Evolutionary conservation across 2,329 filamentous ascomycete species (phyloP).

Genomic region (Phaeosphaeria sp.): DNA sequence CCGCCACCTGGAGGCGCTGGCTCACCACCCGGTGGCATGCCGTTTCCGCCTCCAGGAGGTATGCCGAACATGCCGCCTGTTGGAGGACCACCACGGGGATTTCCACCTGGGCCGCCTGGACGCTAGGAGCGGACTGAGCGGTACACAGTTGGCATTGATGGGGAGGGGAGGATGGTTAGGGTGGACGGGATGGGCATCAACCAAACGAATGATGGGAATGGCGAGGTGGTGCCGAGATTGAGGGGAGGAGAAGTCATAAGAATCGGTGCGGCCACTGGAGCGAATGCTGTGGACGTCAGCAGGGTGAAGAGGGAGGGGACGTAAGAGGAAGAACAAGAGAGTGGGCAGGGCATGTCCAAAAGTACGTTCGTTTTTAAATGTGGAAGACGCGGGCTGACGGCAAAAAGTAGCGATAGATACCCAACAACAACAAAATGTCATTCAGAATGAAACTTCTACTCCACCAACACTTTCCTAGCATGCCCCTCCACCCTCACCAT

Average conservation of each 20-base stretch:
- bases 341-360: no score
- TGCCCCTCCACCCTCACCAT: constrained; percentile 55
- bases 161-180: constrained; percentile 1
- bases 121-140: constrained; percentile 25
- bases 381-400: constrained; percentile 10
- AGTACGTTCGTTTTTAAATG: neutral
- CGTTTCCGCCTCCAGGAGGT: constrained; percentile 47
- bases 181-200: constrained; percentile 3
- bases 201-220: constrained; percentile 15
- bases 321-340: neutral
- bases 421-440: neutral
- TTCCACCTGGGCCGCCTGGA: constrained; percentile 35
- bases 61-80: constrained; percentile 41
- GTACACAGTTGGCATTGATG: constrained; percentile 11
- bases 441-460: neutral
- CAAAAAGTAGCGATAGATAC: constrained; percentile 15
- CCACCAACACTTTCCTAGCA: constrained; percentile 22
- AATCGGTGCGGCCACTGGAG: constrained; percentile 26
- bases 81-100: constrained; percentile 30
- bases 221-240: constrained; percentile 19
- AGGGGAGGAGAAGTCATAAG: constrained; percentile 9
- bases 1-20: constrained; percentile 31
- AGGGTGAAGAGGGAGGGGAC: constrained; percentile 11
- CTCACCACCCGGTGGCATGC: constrained; percentile 44
- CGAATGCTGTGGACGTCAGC: constrained; percentile 22